A percentile compares a stretch with the other conserved stretches of the same genome.
Conservation (phyloP, 176 grass and related monocot species). For the Zizania latifolia region DNA sequence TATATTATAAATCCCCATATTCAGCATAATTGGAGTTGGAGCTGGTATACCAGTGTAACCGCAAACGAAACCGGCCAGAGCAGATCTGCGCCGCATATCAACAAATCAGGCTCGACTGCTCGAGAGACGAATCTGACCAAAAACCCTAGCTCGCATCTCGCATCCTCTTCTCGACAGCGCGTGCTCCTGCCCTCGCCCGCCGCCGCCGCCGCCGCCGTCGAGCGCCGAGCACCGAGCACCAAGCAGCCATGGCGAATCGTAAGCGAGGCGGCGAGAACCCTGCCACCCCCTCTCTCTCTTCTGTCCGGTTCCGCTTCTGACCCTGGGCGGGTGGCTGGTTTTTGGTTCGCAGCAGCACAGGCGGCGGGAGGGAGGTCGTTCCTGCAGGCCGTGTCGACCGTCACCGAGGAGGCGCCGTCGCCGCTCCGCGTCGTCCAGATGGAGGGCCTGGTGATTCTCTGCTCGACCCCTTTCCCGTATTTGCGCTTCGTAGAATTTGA, state of each 20-base stretch:
- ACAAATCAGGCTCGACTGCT: not conserved
- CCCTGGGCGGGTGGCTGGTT: not conserved
- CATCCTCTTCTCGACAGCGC: not conserved
- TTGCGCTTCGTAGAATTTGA: not conserved
- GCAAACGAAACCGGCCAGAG: too few species aligned
- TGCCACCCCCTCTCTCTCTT: not conserved
- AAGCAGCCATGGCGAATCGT: slow-evolving; percentile 64
- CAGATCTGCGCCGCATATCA: slow-evolving; percentile 23
- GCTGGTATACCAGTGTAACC: too few species aligned
- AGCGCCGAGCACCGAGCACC: not conserved
- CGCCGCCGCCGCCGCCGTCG: slow-evolving; percentile 3
- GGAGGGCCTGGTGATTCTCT: slow-evolving; percentile 80
- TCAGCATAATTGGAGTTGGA: too few species aligned
- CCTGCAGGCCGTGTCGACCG: slow-evolving; percentile 71
- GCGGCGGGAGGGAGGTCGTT: slow-evolving; percentile 64
- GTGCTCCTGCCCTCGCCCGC: not conserved
- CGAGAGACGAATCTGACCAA: not conserved
- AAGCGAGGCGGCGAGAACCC: slow-evolving; percentile 5
- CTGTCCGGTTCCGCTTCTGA: not conserved
- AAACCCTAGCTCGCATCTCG: slow-evolving; percentile 39
- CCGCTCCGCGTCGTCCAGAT: slow-evolving; percentile 88
- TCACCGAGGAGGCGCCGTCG: slow-evolving; percentile 54
- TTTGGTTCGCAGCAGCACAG: slow-evolving; percentile 22
- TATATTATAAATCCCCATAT: too few species aligned
- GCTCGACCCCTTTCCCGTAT: not conserved